Base-by-base conservation (phyloP, 495 filamentous ascomycete species). In the Paragyromitra xinjiangensis region DNA sequence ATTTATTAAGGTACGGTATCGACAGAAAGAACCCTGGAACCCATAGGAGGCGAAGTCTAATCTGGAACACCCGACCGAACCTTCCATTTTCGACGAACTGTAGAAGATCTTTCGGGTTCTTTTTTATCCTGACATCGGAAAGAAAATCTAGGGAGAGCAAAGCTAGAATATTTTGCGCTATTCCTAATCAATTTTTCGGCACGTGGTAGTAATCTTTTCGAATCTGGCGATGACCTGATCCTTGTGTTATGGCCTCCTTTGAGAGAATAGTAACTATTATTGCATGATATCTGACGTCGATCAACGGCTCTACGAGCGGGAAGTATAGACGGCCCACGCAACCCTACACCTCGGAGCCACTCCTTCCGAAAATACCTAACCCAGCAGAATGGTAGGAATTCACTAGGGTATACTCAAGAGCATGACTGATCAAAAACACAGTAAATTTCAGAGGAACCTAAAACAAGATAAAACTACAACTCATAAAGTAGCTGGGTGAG, bases 1-100 rank as follows among this genome's bases (percentile, higher is more conserved):
- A 58, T 58, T 5, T 69, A 69, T 69, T 69, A 69, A 69, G 65
- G 51, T 69, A 44, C 2, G 12, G 11, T 19, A 5, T 6, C 12
- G 12, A 19, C 0, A 34, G 40, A 45, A 40, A 12, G 22, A 65
- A 65, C 40, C 40, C 63, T 42, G n/a, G 19, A n/a, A 8, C 50
- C 44, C 44, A 12, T 4, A 48, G 44, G 44, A 48, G 11, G 29
- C 16, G 44, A 48, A 48, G 44, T 12, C 16, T 48, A 48, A 48
- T 48, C 44, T 48, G 44, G 44, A 48, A 16, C 11, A 34, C 44
- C 44, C 11, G 44, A 16, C 44, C 44, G 44, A 16, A 48, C 44
- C 11, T 48, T 48, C 44, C 7, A 3, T 48, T 48, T 48, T 48
- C 8, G 16, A 16, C 44, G 42, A 3, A 45, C 42, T 14, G 8